Percentiles rank a stretch among this genome's conserved stretches.
phyloP scores from a whole-genome alignment of 2,329 filamentous ascomycete genomes.

The Aspergillus thermomutatus region DNA sequence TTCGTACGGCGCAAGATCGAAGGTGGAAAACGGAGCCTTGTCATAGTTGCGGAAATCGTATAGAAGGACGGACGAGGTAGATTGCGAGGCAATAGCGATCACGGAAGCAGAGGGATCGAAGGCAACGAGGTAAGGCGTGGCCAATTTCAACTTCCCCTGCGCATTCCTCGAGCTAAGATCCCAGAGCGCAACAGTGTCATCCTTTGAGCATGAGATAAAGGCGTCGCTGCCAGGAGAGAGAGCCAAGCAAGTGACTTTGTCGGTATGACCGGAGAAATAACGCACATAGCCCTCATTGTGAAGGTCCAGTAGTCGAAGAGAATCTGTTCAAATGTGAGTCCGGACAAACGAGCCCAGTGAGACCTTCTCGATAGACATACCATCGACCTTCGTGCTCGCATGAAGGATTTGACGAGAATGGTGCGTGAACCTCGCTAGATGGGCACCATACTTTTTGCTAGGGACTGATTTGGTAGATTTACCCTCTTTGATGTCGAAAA shows the following conservation, averaged over 20 bases:
- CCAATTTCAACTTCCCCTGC: constrained; percentile 75
- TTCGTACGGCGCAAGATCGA: constrained; percentile 66
- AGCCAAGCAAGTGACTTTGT: constrained; percentile 75
- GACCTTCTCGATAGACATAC: constrained; percentile 43
- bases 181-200: constrained; percentile 91
- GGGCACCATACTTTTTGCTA: constrained; percentile 95
- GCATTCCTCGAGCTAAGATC: constrained; percentile 76
- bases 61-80: constrained; percentile 74
- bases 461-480: constrained; percentile 84
- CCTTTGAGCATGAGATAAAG: constrained; percentile 86
- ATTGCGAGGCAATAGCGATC: constrained; percentile 83
- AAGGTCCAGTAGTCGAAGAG: constrained; percentile 78
- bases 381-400: constrained; percentile 90
- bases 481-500: constrained; percentile 91
- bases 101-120: constrained; percentile 91
- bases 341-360: background rate
- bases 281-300: constrained; percentile 96
- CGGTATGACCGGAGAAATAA: constrained; percentile 90
- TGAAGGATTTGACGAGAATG: constrained; percentile 89
- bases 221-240: constrained; percentile 84
- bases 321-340: constrained; percentile 42
- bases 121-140: constrained; percentile 75
- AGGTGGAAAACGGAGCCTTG: constrained; percentile 80
- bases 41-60: constrained; percentile 95
- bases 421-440: constrained; percentile 91